These are phyloP conservation scores for Thalassiosira mediterranea DNA, from an alignment of 352 stramenopile genomes.

Conservation along the genomic window DNA sequence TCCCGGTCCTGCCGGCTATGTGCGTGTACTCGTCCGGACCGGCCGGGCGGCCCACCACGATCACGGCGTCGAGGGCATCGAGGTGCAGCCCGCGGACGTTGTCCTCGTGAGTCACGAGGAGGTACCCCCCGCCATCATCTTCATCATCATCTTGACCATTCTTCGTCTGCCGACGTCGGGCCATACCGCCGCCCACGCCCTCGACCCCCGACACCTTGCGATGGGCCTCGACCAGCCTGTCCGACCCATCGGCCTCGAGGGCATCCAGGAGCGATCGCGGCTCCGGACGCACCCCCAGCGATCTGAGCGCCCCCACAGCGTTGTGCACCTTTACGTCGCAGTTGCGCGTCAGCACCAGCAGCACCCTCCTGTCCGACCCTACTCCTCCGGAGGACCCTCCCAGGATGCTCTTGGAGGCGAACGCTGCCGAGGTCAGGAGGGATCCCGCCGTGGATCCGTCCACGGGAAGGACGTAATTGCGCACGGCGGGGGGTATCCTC, in stretches of 20 bases:
- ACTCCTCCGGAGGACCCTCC: slow-evolving; percentile 11
- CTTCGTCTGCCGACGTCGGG: slow-evolving; percentile 10
- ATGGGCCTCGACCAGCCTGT: slow-evolving; percentile 75
- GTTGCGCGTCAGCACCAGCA: slow-evolving; percentile 74
- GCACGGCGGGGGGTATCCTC: slow-evolving; percentile 68
- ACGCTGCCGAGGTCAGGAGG: slow-evolving; percentile 69
- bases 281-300: slow-evolving; percentile 73
- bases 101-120: slow-evolving; percentile 81
- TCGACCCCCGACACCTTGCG: slow-evolving; percentile 65
- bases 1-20: slow-evolving; percentile 81
- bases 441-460: slow-evolving; percentile 62
- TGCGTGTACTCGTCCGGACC: slow-evolving; percentile 83
- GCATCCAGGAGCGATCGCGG: slow-evolving; percentile 73
- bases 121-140: slow-evolving; percentile 51
- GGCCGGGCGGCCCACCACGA: slow-evolving; percentile 72
- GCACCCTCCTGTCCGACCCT: slow-evolving; percentile 34
- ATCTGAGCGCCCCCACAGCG: slow-evolving; percentile 71
- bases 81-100: slow-evolving; percentile 81
- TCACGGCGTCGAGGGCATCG: slow-evolving; percentile 71
- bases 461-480: slow-evolving; percentile 67
- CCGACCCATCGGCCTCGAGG: slow-evolving; percentile 68
- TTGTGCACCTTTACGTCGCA: slow-evolving; percentile 75
- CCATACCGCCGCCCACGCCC: slow-evolving; percentile 58
- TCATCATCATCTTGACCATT: neutral
- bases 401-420: slow-evolving; percentile 61